Evolutionary conservation across 1,139 yeast species (phyloP).

Genomic region (Scheffersomyces quercinus): DNA sequence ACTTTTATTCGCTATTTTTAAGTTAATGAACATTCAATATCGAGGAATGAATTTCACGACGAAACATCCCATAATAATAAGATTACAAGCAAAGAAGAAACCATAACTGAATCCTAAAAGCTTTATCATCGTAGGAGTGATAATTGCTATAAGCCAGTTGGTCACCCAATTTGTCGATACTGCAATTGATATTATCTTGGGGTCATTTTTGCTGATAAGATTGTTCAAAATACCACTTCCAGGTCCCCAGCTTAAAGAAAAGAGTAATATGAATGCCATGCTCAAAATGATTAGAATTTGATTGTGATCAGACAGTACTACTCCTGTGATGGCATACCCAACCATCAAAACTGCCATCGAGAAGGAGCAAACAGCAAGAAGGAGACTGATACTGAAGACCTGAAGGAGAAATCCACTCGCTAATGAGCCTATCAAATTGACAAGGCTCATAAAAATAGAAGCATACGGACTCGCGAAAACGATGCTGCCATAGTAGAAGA

Average conservation of each 20-base stretch:
- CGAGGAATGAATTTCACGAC: slow-evolving; percentile 5
- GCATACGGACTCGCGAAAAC: slow-evolving; percentile 17
- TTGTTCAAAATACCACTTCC: slow-evolving; percentile 27
- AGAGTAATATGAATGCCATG: slow-evolving; percentile 21
- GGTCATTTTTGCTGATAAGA: slow-evolving; percentile 22
- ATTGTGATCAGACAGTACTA: not conserved
- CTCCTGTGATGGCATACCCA: slow-evolving; percentile 13
- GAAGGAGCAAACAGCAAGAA: slow-evolving; percentile 12
- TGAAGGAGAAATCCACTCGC: slow-evolving; percentile 13
- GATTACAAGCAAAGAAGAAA: slow-evolving; percentile 19
- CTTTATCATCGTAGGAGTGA: slow-evolving; percentile 23
- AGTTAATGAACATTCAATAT: not conserved
- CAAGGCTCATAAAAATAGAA: slow-evolving; percentile 13
- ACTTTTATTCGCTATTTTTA: too few species aligned
- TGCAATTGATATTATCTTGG: slow-evolving; percentile 22
- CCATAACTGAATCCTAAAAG: slow-evolving; percentile 20
- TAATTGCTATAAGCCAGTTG: slow-evolving; percentile 25
- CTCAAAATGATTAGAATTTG: slow-evolving; percentile 10
- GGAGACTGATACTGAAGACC: slow-evolving; percentile 3
- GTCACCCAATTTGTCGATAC: slow-evolving; percentile 24
- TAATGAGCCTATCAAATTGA: slow-evolving; percentile 19
- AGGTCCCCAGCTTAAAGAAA: slow-evolving; percentile 38
- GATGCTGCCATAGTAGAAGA: slow-evolving; percentile 30
- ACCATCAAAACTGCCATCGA: slow-evolving; percentile 17
- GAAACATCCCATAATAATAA: slow-evolving; percentile 18